Evolutionary conservation across 495 filamentous ascomycete genomes (phyloP).

Genomic region (Ramalina intermedia): DNA sequence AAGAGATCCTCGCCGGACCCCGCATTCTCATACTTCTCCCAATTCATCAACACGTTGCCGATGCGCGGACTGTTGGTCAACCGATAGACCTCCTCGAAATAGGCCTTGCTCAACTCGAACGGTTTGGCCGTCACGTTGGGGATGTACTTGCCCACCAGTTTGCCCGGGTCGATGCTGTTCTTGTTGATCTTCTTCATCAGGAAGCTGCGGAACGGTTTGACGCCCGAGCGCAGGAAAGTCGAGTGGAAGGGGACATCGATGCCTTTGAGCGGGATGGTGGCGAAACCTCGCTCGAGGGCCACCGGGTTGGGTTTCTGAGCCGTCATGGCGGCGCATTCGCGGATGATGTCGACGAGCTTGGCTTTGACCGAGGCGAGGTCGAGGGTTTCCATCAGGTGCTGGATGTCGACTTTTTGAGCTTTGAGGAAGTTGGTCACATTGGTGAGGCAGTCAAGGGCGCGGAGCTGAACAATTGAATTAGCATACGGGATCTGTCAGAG

Average conservation of each 20-base stretch:
- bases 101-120: slow-evolving; percentile 92
- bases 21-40: slow-evolving; percentile 48
- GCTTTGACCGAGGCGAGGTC: slow-evolving; percentile 70
- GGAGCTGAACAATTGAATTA: slow-evolving; percentile 37
- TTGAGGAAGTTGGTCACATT: slow-evolving; percentile 90
- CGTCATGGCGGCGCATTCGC: slow-evolving; percentile 69
- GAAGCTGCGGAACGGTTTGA: slow-evolving; percentile 96
- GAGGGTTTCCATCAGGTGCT: slow-evolving; percentile 72
- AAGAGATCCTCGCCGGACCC: not conserved
- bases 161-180: slow-evolving; percentile 90
- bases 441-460: slow-evolving; percentile 86
- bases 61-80: slow-evolving; percentile 90
- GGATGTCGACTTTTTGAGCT: slow-evolving; percentile 89
- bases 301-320: slow-evolving; percentile 76
- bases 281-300: slow-evolving; percentile 82
- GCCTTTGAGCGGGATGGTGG: slow-evolving; percentile 88
- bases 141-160: slow-evolving; percentile 95
- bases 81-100: slow-evolving; percentile 95
- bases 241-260: slow-evolving; percentile 99
- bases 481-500: slow-evolving; percentile 1
- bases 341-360: slow-evolving; percentile 74
- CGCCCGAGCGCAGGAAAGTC: slow-evolving; percentile 90
- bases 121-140: slow-evolving; percentile 94
- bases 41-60: slow-evolving; percentile 76
- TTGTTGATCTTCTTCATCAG: slow-evolving; percentile 99